Evolutionary conservation across 2,329 filamentous ascomycete species (phyloP).

Genomic region (Coniochaeta sp.): DNA sequence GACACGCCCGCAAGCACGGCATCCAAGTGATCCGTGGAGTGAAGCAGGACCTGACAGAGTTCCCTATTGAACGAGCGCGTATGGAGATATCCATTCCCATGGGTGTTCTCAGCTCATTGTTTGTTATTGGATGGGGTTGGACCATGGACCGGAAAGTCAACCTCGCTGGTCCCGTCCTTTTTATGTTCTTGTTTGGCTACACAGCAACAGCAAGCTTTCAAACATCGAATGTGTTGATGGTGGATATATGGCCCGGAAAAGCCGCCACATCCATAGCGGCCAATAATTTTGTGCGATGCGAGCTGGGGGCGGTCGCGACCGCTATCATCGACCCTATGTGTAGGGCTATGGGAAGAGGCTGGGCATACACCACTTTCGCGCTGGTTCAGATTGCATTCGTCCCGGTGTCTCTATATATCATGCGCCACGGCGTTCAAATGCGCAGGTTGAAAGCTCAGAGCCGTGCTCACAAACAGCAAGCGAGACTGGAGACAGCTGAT

Average conservation of each 20-base stretch:
- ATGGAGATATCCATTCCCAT: not conserved
- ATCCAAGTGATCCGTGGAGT: not conserved
- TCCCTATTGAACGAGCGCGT: not conserved
- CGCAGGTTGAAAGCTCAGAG: not conserved
- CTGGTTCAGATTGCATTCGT: not conserved
- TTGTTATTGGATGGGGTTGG: not conserved
- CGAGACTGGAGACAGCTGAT: not conserved
- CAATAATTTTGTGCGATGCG: not conserved
- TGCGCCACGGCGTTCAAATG: not conserved
- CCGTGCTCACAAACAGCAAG: not conserved
- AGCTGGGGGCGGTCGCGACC: not conserved
- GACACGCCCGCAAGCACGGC: not conserved
- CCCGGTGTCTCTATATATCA: not conserved
- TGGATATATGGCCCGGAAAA: not conserved
- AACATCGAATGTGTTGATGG: not conserved
- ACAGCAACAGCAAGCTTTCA: not conserved
- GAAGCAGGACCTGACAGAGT: not conserved
- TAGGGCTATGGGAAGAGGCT: not conserved
- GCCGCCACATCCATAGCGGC: not conserved
- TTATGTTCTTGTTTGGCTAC: not conserved
- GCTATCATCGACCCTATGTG: not conserved
- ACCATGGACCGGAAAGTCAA: not conserved
- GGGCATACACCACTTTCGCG: not conserved
- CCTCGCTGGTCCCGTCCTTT: not conserved
- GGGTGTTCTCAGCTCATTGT: not conserved